These are phyloP conservation scores for Porphyra umbilicalis DNA, from an alignment of 31 red algal genomes.

Conservation along the genomic window DNA sequence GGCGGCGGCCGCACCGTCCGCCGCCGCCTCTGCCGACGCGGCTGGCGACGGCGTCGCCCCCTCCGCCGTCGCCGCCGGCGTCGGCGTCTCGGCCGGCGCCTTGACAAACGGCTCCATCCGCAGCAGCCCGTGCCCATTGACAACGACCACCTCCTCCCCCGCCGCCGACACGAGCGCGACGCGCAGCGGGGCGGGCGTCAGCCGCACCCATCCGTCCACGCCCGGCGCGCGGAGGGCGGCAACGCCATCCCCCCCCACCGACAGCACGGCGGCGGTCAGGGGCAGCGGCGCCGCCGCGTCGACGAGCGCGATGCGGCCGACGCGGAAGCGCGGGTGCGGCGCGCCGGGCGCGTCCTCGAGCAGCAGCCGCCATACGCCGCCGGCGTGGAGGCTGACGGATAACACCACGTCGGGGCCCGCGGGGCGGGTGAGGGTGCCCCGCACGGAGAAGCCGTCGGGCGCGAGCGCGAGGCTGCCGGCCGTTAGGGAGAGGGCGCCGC, in stretches of 20 bases:
- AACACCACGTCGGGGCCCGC: not conserved
- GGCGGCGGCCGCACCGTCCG: not conserved
- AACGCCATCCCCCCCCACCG: not conserved
- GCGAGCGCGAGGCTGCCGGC: not conserved
- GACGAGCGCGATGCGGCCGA: not conserved
- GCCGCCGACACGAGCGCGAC: not conserved
- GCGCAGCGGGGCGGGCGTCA: slow-evolving; percentile 1
- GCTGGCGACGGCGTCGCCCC: not conserved
- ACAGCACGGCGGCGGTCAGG: not conserved
- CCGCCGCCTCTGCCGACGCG: not conserved
- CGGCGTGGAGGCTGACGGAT: not conserved
- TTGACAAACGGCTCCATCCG: not conserved
- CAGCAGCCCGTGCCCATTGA: slow-evolving; percentile 2
- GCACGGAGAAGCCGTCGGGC: not conserved
- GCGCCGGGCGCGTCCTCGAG: not conserved
- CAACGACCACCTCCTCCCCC: not conserved
- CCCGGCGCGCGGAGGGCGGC: not conserved
- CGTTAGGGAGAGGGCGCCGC: not conserved
- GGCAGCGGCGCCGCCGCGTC: not conserved
- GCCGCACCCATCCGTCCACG: not conserved
- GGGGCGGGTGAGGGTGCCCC: not conserved
- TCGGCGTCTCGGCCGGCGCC: not conserved
- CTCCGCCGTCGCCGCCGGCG: not conserved
- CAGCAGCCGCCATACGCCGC: not conserved
- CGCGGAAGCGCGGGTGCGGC: not conserved